These are phyloP conservation scores for Chamaecrista fasciculata DNA, from an alignment of 306 rosid species.

Conservation along the genomic window DNA sequence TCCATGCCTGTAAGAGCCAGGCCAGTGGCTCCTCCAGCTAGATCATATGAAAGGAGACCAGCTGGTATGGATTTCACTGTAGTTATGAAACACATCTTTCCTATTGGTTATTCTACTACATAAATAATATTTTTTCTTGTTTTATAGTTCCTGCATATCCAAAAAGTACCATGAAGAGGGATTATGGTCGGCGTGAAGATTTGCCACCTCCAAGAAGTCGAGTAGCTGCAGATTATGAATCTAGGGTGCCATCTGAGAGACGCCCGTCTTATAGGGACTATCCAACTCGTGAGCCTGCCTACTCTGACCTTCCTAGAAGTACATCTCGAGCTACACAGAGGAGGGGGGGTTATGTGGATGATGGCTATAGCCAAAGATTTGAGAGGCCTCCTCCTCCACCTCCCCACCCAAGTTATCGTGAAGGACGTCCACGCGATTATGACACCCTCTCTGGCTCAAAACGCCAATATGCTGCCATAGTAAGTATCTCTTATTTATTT, in stretches of 20 bases:
- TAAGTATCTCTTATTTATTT: slow-evolving; percentile 31
- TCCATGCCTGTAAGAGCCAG: slow-evolving; percentile 66
- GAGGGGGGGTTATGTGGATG: slow-evolving; percentile 92
- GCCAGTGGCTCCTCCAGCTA: slow-evolving; percentile 66
- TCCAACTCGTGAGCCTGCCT: slow-evolving; percentile 63
- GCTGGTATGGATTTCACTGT: slow-evolving; percentile 52
- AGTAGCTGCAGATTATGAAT: slow-evolving; percentile 62
- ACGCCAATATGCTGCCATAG: slow-evolving; percentile 75
- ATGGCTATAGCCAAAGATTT: slow-evolving; percentile 72
- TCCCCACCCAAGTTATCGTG: slow-evolving; percentile 64
- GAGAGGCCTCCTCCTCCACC: slow-evolving; percentile 79
- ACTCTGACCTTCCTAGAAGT: slow-evolving; percentile 69
- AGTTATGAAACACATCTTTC: not conserved
- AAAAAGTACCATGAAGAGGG: slow-evolving; percentile 79
- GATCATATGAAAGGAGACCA: slow-evolving; percentile 84
- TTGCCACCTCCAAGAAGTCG: slow-evolving; percentile 86
- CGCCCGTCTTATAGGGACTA: slow-evolving; percentile 78
- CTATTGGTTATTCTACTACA: not conserved
- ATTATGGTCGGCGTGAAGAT: slow-evolving; percentile 77
- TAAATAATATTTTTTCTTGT: not conserved
- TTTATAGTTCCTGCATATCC: slow-evolving; percentile 66
- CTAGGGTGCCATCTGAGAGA: slow-evolving; percentile 77
- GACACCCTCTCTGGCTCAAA: slow-evolving; percentile 75
- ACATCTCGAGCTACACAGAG: slow-evolving; percentile 62
- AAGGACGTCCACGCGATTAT: slow-evolving; percentile 71